Base-by-base conservation (phyloP, 2,329 filamentous ascomycete genomes). In the Aspergillus sp. region DNA sequence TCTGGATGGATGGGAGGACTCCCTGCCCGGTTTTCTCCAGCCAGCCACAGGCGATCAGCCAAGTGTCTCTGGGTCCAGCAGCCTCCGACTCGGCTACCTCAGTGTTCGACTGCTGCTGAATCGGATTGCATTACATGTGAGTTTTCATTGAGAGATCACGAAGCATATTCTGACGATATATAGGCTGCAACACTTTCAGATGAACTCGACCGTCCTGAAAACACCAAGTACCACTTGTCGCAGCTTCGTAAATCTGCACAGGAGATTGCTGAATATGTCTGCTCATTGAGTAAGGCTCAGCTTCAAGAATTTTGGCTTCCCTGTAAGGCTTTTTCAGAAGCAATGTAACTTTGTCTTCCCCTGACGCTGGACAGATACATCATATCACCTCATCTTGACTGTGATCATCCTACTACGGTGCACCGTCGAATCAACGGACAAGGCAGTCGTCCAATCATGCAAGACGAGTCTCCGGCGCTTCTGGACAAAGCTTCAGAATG, bases 41-140 rank as follows among this genome's bases (percentile, higher is more conserved):
- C 42, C 50, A 4, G 3, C 69, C 68, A 47, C 47, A 40, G 4
- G 59, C 62, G 7, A 66, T 74, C 33, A 68, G 14, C 56, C 77
- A 1, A 63, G 66, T 3, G 61, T 73, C 0, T 69, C 74, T 0
- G 79, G 78, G 1, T 73, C 75, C 0, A 67, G 76, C 7, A 82
- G 80, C 44, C 64, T 82, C 11, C 74, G 77, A 3, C 60, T 82
- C 3, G 70, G 75, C 1, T 81, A 79, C 51, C 61, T 81, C 3
- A 75, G 74, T 0, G 65, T 76, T 3, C 70, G 72, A 43, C 64
- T 82, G 3, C 61, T 81, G 0, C 64, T 76, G 0, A 72, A 73
- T 20, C 71, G 78, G 4, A 43, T 69, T 67, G 54, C 72, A 76
- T 44, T 60, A 11, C 54, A 57, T 38, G 57, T 59, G 33, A n/a